Evolutionary conservation across 306 rosid genomes (phyloP).

Genomic region (Lupinus albus): DNA sequence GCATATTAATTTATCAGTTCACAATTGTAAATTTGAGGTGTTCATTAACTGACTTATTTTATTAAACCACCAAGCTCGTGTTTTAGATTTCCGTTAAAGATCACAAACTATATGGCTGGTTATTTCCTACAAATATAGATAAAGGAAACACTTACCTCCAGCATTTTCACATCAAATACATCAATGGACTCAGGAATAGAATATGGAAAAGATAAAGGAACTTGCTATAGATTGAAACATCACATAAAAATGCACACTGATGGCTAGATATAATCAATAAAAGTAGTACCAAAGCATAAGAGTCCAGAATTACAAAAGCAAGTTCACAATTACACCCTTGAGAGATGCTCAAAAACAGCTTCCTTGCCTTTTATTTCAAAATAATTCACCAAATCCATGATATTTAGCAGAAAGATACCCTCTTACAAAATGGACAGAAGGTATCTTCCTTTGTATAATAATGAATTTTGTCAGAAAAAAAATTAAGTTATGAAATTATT

Average conservation of each 20-base stretch:
- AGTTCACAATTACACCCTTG: conserved; percentile 7
- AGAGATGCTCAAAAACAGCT: conserved; percentile 15
- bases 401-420: not conserved
- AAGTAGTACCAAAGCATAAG: not conserved
- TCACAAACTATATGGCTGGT: not conserved
- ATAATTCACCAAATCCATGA: conserved; percentile 3
- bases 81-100: not conserved
- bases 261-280: not conserved
- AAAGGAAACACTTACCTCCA: not conserved
- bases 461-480: not conserved
- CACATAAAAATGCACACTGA: not conserved
- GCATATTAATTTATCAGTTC: not conserved
- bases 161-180: conserved; percentile 11
- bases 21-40: conserved; percentile 4
- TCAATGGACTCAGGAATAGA: conserved; percentile 2
- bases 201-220: conserved; percentile 3
- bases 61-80: conserved; percentile 1
- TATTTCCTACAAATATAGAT: conserved; percentile 12
- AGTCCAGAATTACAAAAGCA: conserved; percentile 6
- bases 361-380: not conserved
- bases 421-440: not conserved
- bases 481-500: not conserved
- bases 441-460: not conserved
- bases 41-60: conserved; percentile 29
- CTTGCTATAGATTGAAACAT: not conserved